Evolutionary conservation across 768 basidiomycete genomes (phyloP), one percentile per base, ranked within the genome.

Genomic region (Agrocybe praecox): DNA sequence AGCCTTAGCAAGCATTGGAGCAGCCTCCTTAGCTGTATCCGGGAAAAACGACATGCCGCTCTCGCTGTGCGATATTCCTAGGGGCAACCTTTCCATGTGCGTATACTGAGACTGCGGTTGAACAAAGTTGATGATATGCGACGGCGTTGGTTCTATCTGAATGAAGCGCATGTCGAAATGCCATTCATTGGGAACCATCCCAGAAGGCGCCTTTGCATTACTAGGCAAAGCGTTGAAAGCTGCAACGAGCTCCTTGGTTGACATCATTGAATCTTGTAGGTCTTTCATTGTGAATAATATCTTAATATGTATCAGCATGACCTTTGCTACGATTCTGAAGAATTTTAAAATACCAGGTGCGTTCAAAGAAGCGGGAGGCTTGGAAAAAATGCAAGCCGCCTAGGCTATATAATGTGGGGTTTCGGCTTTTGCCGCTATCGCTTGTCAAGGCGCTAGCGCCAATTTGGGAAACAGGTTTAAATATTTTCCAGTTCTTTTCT

Each of bases 151-250:
- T 18, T 70, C 63, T 26, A 73, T 55, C 4, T 65, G 63, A 10
- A 72, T 55, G 49, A 67, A 74, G 12, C 73, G 70, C 10, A 73
- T 29, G 26, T 74, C 71, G 29, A 74, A 74, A 55, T 74, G 67
- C 72, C 73, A 74, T 49, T 64, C 48, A 47, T 69, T 71, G 8
- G 66, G 57, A 8, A 66, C 65, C 42, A 32, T 18, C 11, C 66
- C 65, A 24, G 66, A 65, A 9, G 68, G 67, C 12, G 42, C 29
- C 49, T n/a, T 33, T 26, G 29, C 6, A 19, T 19, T 6, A 34
- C 49, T 6, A 21, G 50, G 18, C 18, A 22, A 52, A 21, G 36
- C 36, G n/a, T 40, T 40, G 36, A 40, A 40, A 5, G 36, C 36
- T 14, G 36, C 36, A 15, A 40, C 36, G 12, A 40, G 36, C 14